Conservation (phyloP, 345 rosid species). For the Citrus reticulata region DNA sequence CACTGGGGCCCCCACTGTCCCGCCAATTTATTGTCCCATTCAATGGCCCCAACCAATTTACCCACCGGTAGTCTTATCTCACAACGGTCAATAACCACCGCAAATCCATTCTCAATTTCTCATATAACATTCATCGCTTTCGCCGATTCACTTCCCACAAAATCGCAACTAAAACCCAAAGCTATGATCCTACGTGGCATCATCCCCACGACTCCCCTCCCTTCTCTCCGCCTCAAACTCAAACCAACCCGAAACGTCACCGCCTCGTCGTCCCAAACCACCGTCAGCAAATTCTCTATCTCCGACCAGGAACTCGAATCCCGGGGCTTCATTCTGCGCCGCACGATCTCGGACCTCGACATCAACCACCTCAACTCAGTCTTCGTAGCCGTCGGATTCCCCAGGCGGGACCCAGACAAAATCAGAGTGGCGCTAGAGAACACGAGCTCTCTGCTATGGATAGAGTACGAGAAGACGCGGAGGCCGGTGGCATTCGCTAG, state of each 20-base stretch:
- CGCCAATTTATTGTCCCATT: background rate
- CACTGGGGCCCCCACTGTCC: background rate
- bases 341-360: slow-evolving; percentile 56
- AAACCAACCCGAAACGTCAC: slow-evolving; percentile 22
- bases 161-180: background rate
- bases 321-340: slow-evolving; percentile 71
- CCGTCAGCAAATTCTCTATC: slow-evolving; percentile 42
- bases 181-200: slow-evolving; percentile 56
- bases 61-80: background rate
- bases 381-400: slow-evolving; percentile 88
- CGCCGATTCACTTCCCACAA: background rate
- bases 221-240: slow-evolving; percentile 23
- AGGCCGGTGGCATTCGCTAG: slow-evolving; percentile 85
- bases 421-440: slow-evolving; percentile 65
- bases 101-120: background rate
- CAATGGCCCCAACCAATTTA: background rate
- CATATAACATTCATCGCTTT: too few relatives aligned
- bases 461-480: slow-evolving; percentile 53
- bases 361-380: slow-evolving; percentile 69
- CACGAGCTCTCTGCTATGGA: slow-evolving; percentile 69
- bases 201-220: slow-evolving; percentile 38
- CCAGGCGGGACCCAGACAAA: slow-evolving; percentile 72
- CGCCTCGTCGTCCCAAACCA: slow-evolving; percentile 8
- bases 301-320: slow-evolving; percentile 62
- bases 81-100: background rate